Percentiles rank a stretch among this genome's conserved stretches.
phyloP scores from a whole-genome alignment of 1,284 basidiomycete species.

The Violaceomyces palustris region DNA sequence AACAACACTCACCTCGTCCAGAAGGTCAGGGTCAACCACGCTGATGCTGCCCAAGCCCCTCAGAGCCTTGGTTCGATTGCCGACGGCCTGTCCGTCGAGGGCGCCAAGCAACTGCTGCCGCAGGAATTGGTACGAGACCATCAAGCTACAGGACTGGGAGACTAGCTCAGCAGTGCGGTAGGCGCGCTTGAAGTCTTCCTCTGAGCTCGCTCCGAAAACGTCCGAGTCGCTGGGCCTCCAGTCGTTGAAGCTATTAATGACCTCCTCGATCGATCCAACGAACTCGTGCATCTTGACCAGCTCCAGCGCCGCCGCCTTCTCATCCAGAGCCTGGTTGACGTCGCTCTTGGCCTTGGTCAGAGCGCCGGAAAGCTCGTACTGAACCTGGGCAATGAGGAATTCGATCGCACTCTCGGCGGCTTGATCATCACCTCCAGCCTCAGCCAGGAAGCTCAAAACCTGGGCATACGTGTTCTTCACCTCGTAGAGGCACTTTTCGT shows the following conservation, averaged over 20 bases:
- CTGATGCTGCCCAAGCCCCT: slow-evolving; percentile 37
- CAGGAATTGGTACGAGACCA: slow-evolving; percentile 24
- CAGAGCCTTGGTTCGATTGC: slow-evolving; percentile 40
- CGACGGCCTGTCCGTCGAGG: slow-evolving; percentile 31
- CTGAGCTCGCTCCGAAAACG: slow-evolving; percentile 6
- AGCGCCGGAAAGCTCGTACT: slow-evolving; percentile 32
- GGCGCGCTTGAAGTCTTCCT: slow-evolving; percentile 1
- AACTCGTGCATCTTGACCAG: slow-evolving; percentile 16
- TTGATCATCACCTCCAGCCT: slow-evolving; percentile 23
- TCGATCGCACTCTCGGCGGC: slow-evolving; percentile 25
- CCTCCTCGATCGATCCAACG: slow-evolving; percentile 14
- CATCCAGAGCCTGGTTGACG: not conserved
- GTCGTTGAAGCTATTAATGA: slow-evolving; percentile 1
- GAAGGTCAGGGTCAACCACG: slow-evolving; percentile 28
- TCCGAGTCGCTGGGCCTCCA: not conserved
- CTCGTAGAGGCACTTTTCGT: too few species aligned
- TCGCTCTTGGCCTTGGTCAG: slow-evolving; percentile 3
- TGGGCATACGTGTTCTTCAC: too few species aligned
- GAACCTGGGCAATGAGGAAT: slow-evolving; percentile 33
- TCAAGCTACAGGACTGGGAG: slow-evolving; percentile 29
- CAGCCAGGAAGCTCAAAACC: slow-evolving; percentile 64
- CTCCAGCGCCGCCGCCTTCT: slow-evolving; percentile 2
- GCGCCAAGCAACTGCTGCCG: slow-evolving; percentile 29
- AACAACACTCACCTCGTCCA: slow-evolving; percentile 14
- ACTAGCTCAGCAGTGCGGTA: not conserved